Conservation (phyloP, 106 monocot genomes). For the Dioscorea dumetorum region DNA sequence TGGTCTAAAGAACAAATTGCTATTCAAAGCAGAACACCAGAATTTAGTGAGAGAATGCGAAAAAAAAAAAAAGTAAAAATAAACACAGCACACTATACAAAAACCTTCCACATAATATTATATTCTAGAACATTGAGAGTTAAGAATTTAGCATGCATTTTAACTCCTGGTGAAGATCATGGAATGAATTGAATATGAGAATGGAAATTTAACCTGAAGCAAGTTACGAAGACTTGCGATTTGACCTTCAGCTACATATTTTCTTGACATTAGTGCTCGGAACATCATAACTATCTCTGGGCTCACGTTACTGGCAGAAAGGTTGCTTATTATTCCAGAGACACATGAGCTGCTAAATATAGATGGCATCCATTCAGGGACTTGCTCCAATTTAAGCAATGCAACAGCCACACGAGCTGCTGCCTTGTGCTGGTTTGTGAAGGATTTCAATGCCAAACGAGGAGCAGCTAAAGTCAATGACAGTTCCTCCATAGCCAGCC, state of each 20-base stretch:
- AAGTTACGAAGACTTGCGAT: constrained; percentile 40
- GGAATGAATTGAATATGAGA: neutral
- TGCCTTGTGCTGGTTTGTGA: constrained; percentile 63
- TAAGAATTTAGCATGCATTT: neutral
- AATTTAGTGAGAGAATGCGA: neutral
- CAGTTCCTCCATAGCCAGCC: constrained; percentile 74
- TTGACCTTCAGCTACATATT: constrained; percentile 56
- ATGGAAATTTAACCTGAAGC: constrained; percentile 53
- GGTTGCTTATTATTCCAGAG: constrained; percentile 54
- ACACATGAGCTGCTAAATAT: constrained; percentile 46
- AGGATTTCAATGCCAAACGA: constrained; percentile 51
- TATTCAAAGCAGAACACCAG: neutral
- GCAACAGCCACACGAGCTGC: constrained; percentile 57
- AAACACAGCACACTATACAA: neutral
- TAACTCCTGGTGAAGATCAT: neutral
- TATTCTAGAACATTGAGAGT: neutral
- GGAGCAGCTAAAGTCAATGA: constrained; percentile 50
- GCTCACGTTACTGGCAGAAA: constrained; percentile 62
- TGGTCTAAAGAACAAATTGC: neutral
- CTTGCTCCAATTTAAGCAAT: constrained; percentile 38
- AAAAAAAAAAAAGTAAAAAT: neutral
- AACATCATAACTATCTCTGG: constrained; percentile 75
- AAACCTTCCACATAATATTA: neutral
- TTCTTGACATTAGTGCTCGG: constrained; percentile 36
- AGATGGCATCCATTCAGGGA: constrained; percentile 50